A percentile compares a stretch with the other conserved stretches of the same genome.
These are phyloP conservation scores for Yamadazyma sp. DNA, from an alignment of 805 yeast species.

Conservation along the genomic window DNA sequence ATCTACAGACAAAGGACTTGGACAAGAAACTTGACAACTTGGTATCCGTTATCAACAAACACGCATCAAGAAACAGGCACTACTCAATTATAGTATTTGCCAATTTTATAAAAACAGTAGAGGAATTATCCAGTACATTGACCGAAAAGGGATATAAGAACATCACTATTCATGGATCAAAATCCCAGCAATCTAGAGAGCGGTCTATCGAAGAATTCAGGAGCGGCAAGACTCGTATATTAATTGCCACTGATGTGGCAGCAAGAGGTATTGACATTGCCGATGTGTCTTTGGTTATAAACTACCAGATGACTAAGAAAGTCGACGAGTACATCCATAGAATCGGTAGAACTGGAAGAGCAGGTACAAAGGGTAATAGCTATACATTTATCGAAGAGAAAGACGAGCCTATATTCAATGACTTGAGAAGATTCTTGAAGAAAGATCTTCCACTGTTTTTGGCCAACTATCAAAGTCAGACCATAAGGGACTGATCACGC, in stretches of 20 bases:
- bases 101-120: constrained; percentile 74
- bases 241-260: constrained; percentile 94
- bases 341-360: constrained; percentile 96
- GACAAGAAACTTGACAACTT: constrained; percentile 45
- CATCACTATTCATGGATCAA: constrained; percentile 75
- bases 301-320: constrained; percentile 76
- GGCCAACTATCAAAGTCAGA: constrained; percentile 3
- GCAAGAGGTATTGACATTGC: constrained; percentile 96
- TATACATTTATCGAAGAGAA: constrained; percentile 65
- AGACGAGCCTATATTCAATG: constrained; percentile 53
- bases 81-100: constrained; percentile 71
- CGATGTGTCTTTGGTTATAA: constrained; percentile 78
- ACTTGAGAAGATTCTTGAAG: constrained; percentile 49
- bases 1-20: constrained; percentile 20
- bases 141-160: constrained; percentile 43
- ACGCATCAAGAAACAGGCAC: constrained; percentile 36
- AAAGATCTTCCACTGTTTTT: constrained; percentile 33
- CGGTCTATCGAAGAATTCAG: constrained; percentile 63
- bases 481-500: constrained; percentile 12
- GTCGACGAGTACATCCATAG: constrained; percentile 89
- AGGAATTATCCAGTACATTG: constrained; percentile 56
- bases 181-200: constrained; percentile 83
- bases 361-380: constrained; percentile 78
- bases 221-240: constrained; percentile 52
- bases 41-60: constrained; percentile 34